Evolutionary conservation across 257 asterid genomes (phyloP).

Genomic region (Capsicum pubescens): DNA sequence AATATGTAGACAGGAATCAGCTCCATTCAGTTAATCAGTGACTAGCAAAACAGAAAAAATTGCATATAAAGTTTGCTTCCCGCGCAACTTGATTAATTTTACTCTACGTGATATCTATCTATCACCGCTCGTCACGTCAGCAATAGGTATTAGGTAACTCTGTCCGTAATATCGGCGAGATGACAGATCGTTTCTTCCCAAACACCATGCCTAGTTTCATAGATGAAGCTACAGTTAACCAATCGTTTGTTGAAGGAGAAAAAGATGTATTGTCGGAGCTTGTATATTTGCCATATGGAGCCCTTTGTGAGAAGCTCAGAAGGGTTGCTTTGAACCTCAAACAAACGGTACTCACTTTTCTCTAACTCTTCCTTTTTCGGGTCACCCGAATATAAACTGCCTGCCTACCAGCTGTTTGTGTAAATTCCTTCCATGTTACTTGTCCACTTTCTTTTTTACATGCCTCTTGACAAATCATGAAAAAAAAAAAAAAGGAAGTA

Average conservation of each 20-base stretch:
- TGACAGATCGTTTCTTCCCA: slow-evolving; percentile 78
- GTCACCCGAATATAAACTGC: background rate
- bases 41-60: too few species aligned
- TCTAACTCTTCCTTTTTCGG: background rate
- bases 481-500: too few species aligned
- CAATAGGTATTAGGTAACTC: too few species aligned
- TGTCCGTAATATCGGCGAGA: slow-evolving; percentile 14
- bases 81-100: too few species aligned
- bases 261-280: slow-evolving; percentile 58
- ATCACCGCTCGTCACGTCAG: too few species aligned
- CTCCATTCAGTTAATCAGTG: too few species aligned
- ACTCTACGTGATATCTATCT: too few species aligned
- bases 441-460: too few species aligned
- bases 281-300: slow-evolving; percentile 58
- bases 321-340: slow-evolving; percentile 64
- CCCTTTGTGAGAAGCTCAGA: slow-evolving; percentile 51
- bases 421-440: background rate
- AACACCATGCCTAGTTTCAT: slow-evolving; percentile 66
- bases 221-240: slow-evolving; percentile 43
- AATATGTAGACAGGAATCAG: too few species aligned
- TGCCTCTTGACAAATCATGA: too few species aligned
- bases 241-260: slow-evolving; percentile 36
- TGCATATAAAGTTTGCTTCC: too few species aligned
- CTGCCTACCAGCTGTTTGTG: slow-evolving; percentile 25
- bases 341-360: slow-evolving; percentile 45